Evolutionary conservation across 1,284 basidiomycete species (phyloP).

Genomic region (Trametes polyzona): DNA sequence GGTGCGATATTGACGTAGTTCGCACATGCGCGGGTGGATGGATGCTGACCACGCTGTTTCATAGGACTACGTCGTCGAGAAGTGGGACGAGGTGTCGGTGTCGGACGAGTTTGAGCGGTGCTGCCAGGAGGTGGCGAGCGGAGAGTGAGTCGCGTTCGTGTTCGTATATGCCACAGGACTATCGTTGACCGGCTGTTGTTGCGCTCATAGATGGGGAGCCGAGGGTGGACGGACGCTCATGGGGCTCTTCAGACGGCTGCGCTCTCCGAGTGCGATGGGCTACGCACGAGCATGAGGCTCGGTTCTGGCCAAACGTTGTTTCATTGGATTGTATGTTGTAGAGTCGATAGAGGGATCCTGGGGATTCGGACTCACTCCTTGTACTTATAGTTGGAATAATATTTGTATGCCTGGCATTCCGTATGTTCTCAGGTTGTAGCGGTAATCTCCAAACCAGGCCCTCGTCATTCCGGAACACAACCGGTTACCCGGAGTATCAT

Average conservation of each 20-base stretch:
- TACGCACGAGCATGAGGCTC: constrained; percentile 24
- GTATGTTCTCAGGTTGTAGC: no score
- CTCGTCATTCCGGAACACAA: no score
- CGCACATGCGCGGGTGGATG: background rate
- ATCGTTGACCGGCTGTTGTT: constrained; percentile 14
- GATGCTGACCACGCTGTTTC: background rate
- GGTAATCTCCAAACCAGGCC: no score
- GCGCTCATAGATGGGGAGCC: constrained; percentile 64
- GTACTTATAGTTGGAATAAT: background rate
- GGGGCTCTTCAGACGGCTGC: constrained; percentile 64
- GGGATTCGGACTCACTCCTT: no score
- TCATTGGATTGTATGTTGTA: background rate
- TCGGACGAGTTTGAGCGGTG: constrained; percentile 69
- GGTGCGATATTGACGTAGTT: constrained; percentile 37
- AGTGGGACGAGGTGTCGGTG: constrained; percentile 69
- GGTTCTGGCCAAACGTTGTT: background rate
- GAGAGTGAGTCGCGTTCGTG: constrained; percentile 56
- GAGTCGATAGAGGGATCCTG: no score
- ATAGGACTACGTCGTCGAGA: constrained; percentile 69
- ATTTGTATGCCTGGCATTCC: no score
- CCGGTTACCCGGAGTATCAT: no score
- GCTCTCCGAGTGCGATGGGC: constrained; percentile 48
- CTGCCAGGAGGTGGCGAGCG: constrained; percentile 69
- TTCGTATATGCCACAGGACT: constrained; percentile 2
- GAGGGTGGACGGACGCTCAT: constrained; percentile 71